Conservation (phyloP, 345 rosid genomes). For the Acer yangbiense region DNA sequence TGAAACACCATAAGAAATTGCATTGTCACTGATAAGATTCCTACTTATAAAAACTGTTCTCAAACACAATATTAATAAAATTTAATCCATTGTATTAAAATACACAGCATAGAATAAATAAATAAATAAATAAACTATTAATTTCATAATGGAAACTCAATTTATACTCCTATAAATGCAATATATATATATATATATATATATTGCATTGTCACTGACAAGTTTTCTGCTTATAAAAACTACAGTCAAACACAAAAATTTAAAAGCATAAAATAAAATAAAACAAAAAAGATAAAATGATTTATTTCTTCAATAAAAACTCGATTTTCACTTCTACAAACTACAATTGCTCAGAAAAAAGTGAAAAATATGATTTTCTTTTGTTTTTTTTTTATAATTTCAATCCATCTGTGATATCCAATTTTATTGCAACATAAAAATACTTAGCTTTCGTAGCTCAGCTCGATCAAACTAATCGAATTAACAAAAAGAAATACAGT, state of each 20-base stretch:
- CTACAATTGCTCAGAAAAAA: no score
- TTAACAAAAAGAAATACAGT: background rate
- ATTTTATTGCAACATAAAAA: background rate
- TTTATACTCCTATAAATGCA: no score
- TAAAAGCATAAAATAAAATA: no score
- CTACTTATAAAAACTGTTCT: background rate
- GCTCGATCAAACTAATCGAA: background rate
- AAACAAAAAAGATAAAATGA: no score
- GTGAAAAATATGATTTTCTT: no score
- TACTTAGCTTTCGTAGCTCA: background rate
- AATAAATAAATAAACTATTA: no score
- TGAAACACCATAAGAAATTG: constrained; percentile 9
- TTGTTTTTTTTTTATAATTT: no score
- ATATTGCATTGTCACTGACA: background rate
- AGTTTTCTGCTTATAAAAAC: background rate
- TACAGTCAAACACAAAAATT: no score
- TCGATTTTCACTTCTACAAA: background rate
- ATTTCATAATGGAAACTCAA: no score
- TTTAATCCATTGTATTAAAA: background rate
- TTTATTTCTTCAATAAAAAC: background rate
- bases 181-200: no score
- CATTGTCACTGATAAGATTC: background rate
- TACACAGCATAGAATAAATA: background rate
- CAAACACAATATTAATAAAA: background rate
- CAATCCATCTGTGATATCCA: background rate